A percentile compares a stretch with the other conserved stretches of the same genome.
Conservation (phyloP, 1,284 basidiomycete genomes). For the Flammula alnicola region DNA sequence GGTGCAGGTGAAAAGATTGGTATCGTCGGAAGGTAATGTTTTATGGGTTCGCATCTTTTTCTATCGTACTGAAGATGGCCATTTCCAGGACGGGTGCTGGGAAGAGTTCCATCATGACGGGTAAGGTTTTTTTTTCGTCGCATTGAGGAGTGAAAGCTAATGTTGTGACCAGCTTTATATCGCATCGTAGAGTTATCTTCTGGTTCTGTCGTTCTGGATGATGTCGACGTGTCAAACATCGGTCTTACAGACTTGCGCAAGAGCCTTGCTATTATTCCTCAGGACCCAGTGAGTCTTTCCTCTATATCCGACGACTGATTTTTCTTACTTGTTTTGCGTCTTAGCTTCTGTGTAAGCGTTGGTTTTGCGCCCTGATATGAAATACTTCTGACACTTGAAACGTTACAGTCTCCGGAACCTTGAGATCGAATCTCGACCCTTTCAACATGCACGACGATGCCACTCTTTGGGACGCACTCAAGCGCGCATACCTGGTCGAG, state of each 20-base stretch:
- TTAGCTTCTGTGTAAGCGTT: constrained; percentile 42
- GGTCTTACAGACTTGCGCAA: constrained; percentile 70
- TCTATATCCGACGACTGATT: constrained; percentile 1
- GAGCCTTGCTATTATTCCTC: constrained; percentile 86
- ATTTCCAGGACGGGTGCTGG: constrained; percentile 73
- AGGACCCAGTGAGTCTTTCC: constrained; percentile 72
- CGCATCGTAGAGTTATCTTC: constrained; percentile 67
- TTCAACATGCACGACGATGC: constrained; percentile 79
- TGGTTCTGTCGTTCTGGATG: constrained; percentile 71
- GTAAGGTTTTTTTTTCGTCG: constrained; percentile 34
- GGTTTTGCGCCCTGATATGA: neutral
- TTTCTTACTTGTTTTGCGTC: constrained; percentile 16
- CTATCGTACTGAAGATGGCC: constrained; percentile 1
- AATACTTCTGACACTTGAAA: constrained; percentile 1
- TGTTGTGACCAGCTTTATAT: constrained; percentile 45
- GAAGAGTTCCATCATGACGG: constrained; percentile 72
- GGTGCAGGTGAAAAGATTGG: constrained; percentile 87
- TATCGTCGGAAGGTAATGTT: constrained; percentile 67
- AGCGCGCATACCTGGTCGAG: constrained; percentile 73
- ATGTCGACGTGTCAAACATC: constrained; percentile 67
- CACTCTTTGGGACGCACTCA: constrained; percentile 82
- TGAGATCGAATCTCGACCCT: constrained; percentile 83
- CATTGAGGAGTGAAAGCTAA: constrained; percentile 2
- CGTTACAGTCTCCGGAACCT: constrained; percentile 69
- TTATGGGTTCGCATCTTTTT: neutral